These are phyloP conservation scores for Plasmodium reichenowi DNA, from an alignment of 169 alveolate species.

Conservation along the genomic window DNA sequence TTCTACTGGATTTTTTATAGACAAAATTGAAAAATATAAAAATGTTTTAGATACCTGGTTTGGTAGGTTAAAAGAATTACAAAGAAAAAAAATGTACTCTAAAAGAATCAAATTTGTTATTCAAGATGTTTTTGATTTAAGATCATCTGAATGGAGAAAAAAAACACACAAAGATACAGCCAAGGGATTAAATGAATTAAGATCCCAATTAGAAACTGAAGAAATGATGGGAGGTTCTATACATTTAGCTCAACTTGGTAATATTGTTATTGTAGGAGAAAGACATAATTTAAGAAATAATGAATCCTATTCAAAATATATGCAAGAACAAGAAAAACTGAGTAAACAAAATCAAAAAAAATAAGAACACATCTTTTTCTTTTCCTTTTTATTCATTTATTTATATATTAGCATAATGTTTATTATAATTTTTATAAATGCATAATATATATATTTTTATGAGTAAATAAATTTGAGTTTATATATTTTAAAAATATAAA, in stretches of 20 bases:
- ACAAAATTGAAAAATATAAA: slow-evolving; percentile 87
- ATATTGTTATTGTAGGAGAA: slow-evolving; percentile 92
- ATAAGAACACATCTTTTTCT: slow-evolving; percentile 20
- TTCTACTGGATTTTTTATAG: slow-evolving; percentile 93
- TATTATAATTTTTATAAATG: no score
- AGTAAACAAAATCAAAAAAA: slow-evolving; percentile 68
- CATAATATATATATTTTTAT: neutral
- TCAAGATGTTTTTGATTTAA: slow-evolving; percentile 92
- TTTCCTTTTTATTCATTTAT: slow-evolving; percentile 2
- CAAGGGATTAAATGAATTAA: slow-evolving; percentile 90
- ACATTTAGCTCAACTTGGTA: slow-evolving; percentile 93
- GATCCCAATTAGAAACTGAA: slow-evolving; percentile 91
- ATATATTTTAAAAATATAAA: neutral
- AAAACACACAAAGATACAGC: slow-evolving; percentile 93
- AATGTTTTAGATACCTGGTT: slow-evolving; percentile 93
- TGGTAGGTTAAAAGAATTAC: slow-evolving; percentile 91
- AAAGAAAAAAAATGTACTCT: slow-evolving; percentile 86
- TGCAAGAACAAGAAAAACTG: slow-evolving; percentile 85
- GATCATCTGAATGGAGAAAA: slow-evolving; percentile 92
- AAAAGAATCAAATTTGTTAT: slow-evolving; percentile 91
- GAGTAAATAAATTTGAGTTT: neutral
- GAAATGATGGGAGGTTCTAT: slow-evolving; percentile 93
- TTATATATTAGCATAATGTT: no score
- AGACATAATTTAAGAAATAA: slow-evolving; percentile 88
- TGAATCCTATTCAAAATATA: slow-evolving; percentile 86